Conservation (phyloP, 306 rosid genomes). For the Chamaecrista fasciculata region DNA sequence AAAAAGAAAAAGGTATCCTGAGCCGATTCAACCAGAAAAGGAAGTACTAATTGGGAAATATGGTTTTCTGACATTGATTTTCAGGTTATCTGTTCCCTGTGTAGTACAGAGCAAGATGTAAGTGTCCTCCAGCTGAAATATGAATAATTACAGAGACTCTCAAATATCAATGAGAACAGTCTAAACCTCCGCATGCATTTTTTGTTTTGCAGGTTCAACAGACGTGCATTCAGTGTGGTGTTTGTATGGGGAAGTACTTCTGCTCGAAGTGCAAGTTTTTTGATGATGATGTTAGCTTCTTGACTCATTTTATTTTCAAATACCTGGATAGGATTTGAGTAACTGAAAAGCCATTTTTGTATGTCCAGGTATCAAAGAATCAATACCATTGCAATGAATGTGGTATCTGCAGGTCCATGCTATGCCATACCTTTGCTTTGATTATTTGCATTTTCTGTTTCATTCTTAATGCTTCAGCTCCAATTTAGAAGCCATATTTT, state of each 20-base stretch:
- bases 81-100: conserved; percentile 75
- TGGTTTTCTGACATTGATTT: conserved; percentile 25
- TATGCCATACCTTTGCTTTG: conserved; percentile 13
- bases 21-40: conserved; percentile 3
- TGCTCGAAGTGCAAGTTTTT: conserved; percentile 77
- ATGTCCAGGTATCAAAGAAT: conserved; percentile 41
- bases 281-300: conserved; percentile 60
- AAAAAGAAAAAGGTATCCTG: neutral
- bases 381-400: conserved; percentile 81
- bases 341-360: neutral
- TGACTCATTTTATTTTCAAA: conserved; percentile 12
- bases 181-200: neutral
- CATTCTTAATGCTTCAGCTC: neutral
- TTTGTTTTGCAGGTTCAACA: conserved; percentile 63
- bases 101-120: conserved; percentile 80
- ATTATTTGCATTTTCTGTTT: neutral
- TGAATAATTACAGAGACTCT: neutral
- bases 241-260: conserved; percentile 78
- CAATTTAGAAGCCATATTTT: neutral
- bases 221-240: conserved; percentile 64
- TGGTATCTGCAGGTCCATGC: conserved; percentile 67
- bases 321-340: neutral
- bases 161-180: neutral
- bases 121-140: conserved; percentile 9
- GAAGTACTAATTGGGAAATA: conserved; percentile 14